phyloP scores from a whole-genome alignment of 2,329 filamentous ascomycete species.

The Ceratocystis papillata region DNA sequence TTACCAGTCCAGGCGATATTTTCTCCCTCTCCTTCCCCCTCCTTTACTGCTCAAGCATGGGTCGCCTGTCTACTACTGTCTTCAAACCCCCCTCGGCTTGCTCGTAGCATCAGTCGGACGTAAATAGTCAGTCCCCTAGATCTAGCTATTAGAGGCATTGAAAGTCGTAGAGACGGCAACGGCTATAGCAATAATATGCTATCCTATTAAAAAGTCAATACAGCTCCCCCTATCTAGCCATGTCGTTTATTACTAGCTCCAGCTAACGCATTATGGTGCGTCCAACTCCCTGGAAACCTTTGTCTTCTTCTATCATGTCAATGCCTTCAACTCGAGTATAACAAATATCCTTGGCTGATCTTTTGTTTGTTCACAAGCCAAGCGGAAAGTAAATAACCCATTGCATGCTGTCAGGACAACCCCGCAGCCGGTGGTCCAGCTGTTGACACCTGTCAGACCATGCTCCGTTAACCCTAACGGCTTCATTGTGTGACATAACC shows the following conservation, averaged over 20 bases:
- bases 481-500: background rate
- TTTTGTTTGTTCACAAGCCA: conserved; percentile 14
- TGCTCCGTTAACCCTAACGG: background rate
- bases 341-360: background rate
- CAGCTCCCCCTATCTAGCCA: too few species aligned
- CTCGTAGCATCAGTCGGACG: too few species aligned
- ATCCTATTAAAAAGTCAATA: too few species aligned
- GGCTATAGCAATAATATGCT: too few species aligned
- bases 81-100: too few species aligned
- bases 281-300: too few species aligned
- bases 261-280: background rate
- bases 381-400: conserved; percentile 18
- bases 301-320: background rate
- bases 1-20: too few species aligned
- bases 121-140: too few species aligned
- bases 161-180: too few species aligned
- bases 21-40: background rate
- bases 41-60: background rate
- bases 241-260: background rate
- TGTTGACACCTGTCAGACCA: background rate
- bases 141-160: too few species aligned
- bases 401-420: conserved; percentile 15
- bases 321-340: too few species aligned
- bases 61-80: too few species aligned
- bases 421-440: background rate